These are phyloP conservation scores for Aspergillus spinulosporus DNA, from an alignment of 2,329 filamentous ascomycete species.

Conservation along the genomic window DNA sequence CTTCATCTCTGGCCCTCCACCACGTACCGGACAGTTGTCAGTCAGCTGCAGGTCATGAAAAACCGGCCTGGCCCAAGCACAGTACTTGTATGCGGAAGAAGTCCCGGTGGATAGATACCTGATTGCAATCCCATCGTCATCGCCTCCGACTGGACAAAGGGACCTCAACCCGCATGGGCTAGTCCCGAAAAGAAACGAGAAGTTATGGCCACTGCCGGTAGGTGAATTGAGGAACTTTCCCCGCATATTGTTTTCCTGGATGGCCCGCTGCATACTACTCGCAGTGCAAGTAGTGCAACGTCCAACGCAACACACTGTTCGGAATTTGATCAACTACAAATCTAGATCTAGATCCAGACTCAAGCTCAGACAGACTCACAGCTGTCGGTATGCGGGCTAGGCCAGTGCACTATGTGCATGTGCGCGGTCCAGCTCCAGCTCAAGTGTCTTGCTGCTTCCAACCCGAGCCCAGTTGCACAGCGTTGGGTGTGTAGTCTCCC, in stretches of 20 bases:
- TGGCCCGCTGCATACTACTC: conserved; percentile 11
- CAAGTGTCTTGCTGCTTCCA: not conserved
- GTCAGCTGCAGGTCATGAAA: conserved; percentile 1
- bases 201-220: not conserved
- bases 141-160: not conserved
- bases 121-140: not conserved
- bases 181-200: conserved; percentile 5
- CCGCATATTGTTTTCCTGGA: conserved; percentile 6
- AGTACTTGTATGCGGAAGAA: not conserved
- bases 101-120: conserved; percentile 6
- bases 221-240: not conserved
- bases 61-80: not conserved
- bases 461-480: not conserved
- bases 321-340: not conserved
- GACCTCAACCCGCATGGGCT: not conserved
- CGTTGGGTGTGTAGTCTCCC: not conserved
- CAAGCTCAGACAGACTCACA: not conserved
- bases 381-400: not conserved
- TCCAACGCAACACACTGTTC: conserved; percentile 5
- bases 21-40: not conserved
- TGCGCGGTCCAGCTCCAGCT: not conserved
- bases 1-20: not conserved
- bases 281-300: not conserved
- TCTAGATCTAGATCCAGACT: not conserved
- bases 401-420: not conserved